Percentiles rank a stretch among this genome's conserved stretches.
phyloP scores from a whole-genome alignment of 2,329 filamentous ascomycete species.

The Epichloe gansuensis region DNA sequence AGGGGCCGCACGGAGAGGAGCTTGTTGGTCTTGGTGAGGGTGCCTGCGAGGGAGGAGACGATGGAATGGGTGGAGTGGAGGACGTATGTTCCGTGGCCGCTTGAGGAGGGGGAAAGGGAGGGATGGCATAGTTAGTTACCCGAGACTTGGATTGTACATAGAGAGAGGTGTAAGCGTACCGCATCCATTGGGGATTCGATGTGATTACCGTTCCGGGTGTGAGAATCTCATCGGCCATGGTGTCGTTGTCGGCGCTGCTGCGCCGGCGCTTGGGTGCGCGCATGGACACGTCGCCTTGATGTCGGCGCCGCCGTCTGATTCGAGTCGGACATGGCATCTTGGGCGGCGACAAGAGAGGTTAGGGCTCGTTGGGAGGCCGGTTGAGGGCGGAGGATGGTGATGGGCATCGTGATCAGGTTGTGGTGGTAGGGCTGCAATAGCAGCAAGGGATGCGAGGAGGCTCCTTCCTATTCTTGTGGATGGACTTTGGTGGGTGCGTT shows the following conservation, averaged over 20 bases:
- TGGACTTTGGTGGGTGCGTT: not conserved
- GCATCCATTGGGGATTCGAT: conserved; percentile 93
- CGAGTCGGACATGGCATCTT: conserved; percentile 28
- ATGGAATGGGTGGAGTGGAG: conserved; percentile 54
- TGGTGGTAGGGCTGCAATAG: not conserved
- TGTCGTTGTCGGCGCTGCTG: conserved; percentile 15
- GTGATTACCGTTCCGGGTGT: conserved; percentile 86
- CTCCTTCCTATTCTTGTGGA: not conserved
- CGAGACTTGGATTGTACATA: not conserved
- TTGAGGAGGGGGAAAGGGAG: conserved; percentile 19
- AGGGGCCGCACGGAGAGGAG: conserved; percentile 84
- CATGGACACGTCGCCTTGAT: conserved; percentile 35
- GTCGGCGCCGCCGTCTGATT: conserved; percentile 34
- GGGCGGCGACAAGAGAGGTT: conserved; percentile 11
- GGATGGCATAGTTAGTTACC: not conserved
- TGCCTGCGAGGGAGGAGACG: conserved; percentile 80
- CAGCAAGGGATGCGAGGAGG: not conserved
- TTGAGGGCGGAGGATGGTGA: conserved; percentile 34
- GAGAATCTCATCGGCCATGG: conserved; percentile 46
- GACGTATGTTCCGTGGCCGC: conserved; percentile 87
- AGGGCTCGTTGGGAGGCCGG: conserved; percentile 16
- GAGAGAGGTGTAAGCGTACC: conserved; percentile 28
- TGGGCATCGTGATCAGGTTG: conserved; percentile 26
- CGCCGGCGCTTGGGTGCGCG: conserved; percentile 27
- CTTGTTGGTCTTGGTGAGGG: conserved; percentile 88